phyloP scores from a whole-genome alignment of 441 rosid species.

The Geranium incanum region DNA sequence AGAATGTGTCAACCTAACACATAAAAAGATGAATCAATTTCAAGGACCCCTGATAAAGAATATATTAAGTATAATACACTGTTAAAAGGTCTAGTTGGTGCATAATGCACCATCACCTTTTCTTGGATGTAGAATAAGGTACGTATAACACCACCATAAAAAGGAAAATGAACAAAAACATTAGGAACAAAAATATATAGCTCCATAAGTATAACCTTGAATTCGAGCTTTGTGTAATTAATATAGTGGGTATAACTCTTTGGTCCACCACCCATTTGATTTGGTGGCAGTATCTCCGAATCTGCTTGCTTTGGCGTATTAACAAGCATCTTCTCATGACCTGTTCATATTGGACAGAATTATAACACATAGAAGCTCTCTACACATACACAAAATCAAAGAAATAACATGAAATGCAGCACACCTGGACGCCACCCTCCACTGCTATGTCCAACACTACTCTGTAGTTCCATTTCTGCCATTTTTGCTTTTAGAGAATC shows the following conservation, averaged over 20 bases:
- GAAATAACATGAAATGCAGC: conserved; percentile 6
- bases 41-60: neutral
- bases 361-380: neutral
- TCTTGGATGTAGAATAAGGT: neutral
- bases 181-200: neutral
- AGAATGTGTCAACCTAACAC: conserved; percentile 85
- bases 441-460: neutral
- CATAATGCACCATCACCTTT: neutral
- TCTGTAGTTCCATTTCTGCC: conserved; percentile 7
- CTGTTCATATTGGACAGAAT: conserved; percentile 1
- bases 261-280: neutral
- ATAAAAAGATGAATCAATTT: conserved; percentile 19
- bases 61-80: neutral
- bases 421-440: conserved; percentile 9
- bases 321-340: neutral
- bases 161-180: neutral
- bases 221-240: conserved; percentile 11
- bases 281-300: neutral
- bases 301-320: conserved; percentile 4
- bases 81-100: neutral
- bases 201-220: conserved; percentile 1
- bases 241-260: conserved; percentile 9
- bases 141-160: neutral
- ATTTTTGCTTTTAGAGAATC: conserved; percentile 11
- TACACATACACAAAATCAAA: neutral